These are phyloP conservation scores for Debaryomyces tyrocola DNA, from an alignment of 805 yeast species.

Conservation along the genomic window DNA sequence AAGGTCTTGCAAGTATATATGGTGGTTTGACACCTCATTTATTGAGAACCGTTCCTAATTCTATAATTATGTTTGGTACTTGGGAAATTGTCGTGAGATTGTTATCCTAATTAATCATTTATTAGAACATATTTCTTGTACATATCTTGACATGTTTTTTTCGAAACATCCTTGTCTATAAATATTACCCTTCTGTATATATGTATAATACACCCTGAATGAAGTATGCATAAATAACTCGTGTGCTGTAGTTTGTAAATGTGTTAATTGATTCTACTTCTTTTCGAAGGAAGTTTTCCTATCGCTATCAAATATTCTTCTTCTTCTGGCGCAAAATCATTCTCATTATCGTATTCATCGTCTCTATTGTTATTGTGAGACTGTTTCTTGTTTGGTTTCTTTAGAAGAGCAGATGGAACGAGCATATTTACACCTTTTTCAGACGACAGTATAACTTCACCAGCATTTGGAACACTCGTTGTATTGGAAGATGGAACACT, in stretches of 20 bases:
- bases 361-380: background rate
- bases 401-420: conserved; percentile 8
- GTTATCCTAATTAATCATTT: conserved; percentile 16
- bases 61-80: conserved; percentile 98
- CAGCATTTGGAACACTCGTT: background rate
- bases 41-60: conserved; percentile 95
- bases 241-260: no score
- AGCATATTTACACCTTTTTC: conserved; percentile 2
- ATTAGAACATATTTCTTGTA: background rate
- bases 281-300: conserved; percentile 2
- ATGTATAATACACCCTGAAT: background rate
- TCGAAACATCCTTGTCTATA: background rate
- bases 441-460: background rate
- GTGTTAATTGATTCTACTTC: background rate
- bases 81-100: conserved; percentile 74
- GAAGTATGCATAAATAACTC: no score
- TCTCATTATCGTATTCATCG: conserved; percentile 5
- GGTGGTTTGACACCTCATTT: conserved; percentile 98
- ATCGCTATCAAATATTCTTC: conserved; percentile 3
- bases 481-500: background rate
- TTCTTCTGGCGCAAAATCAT: conserved; percentile 9
- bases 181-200: background rate
- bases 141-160: background rate
- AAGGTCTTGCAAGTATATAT: conserved; percentile 89
- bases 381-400: conserved; percentile 1